Base-by-base conservation (phyloP, 495 filamentous ascomycete species). In the Podospora tetraspora region DNA sequence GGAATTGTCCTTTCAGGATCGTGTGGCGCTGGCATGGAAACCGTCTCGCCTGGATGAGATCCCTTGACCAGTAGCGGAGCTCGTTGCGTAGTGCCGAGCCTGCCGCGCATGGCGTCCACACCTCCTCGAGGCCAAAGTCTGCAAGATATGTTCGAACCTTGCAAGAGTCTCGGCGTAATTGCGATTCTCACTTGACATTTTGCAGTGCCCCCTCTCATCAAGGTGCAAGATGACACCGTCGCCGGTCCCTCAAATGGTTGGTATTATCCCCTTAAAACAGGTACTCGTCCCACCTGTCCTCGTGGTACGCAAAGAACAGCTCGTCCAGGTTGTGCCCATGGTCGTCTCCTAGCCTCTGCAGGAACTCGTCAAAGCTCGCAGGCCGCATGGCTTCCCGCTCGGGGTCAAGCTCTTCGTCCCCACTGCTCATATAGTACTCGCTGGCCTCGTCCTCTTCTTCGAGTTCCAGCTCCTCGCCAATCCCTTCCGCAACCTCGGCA, bases 361-460 rank as follows among this genome's bases (percentile, higher is more conserved):
- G 21, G 62, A 78, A 78, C 23, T 61, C 76, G 22, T 72, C 72
- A 62, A 78, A 77, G 2, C 68, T 77, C 16, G 72, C 62, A 4
- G 76, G 76, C 12, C 75, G 68, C 57, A 73, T 67, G 1, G 76
- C 76, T 19, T 75, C 75, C 24, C 76, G 63, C 61, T 77, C 76
- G 0, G 75, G 75, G 57, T 78, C 76, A 8, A 70, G 68, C 22
- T 75, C 76, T 21, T 77, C 76, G 63, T 77, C 74, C 32, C 70
- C 76, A 52, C 43, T 52, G 13, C 75, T 76, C 30, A 76, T 71
- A 30, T 77, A 78, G 63, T 78, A 78, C 67, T 77, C 76, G 22
- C 75, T 76, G 1, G 76, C 76, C 66, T 78, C 76, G 27, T 78
- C 76, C 58, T 78, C 76, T 56, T 78, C 76, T 37, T 78, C 76